phyloP scores from a whole-genome alignment of 805 yeast genomes.

The Starmerella apicola region DNA sequence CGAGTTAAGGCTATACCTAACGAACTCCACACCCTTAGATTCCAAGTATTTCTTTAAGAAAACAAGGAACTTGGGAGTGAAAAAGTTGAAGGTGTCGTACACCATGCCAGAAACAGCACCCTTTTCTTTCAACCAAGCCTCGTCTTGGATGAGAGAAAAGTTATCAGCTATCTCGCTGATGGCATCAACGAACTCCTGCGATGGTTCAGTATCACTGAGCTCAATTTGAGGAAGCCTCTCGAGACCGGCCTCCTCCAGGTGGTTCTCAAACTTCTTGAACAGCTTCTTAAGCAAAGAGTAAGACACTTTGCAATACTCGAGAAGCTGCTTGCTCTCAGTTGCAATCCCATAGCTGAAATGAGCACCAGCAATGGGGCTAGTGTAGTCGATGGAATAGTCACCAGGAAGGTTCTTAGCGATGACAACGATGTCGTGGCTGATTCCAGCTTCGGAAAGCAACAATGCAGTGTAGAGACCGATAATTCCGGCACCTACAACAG shows the following conservation, averaged over 20 bases:
- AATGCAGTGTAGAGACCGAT: constrained; percentile 53
- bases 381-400: constrained; percentile 57
- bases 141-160: constrained; percentile 29
- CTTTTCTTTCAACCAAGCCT: constrained; percentile 32
- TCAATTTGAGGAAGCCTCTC: constrained; percentile 46
- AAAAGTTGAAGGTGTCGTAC: constrained; percentile 56
- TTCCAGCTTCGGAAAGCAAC: constrained; percentile 34
- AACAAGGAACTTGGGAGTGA: constrained; percentile 50
- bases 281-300: constrained; percentile 37
- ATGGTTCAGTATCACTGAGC: constrained; percentile 42
- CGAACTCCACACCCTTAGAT: constrained; percentile 40
- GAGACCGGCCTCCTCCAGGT: constrained; percentile 38
- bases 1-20: constrained; percentile 37
- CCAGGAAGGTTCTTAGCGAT: constrained; percentile 65
- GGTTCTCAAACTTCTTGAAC: constrained; percentile 34
- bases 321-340: constrained; percentile 40
- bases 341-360: constrained; percentile 46
- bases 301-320: constrained; percentile 45
- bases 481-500: constrained; percentile 46
- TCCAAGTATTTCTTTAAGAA: constrained; percentile 37
- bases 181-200: constrained; percentile 36
- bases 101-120: constrained; percentile 46
- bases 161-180: constrained; percentile 40
- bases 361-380: constrained; percentile 75
- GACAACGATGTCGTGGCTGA: constrained; percentile 37